Base-by-base conservation (phyloP, 202 grass and related monocot genomes). In the Panicum virgatum region DNA sequence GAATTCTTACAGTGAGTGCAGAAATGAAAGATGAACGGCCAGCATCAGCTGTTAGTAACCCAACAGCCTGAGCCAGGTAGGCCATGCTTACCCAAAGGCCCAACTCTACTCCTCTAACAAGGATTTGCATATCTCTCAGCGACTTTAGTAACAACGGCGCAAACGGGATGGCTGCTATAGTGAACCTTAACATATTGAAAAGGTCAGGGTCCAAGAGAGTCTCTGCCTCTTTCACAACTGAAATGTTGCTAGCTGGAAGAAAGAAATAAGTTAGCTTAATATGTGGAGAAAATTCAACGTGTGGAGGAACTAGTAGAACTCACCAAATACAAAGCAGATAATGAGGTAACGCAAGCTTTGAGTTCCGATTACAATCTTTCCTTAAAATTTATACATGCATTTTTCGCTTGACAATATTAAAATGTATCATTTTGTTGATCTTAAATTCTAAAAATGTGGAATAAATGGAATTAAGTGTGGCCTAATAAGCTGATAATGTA, bases 101-200 rank as follows among this genome's bases (percentile, higher is more conserved):
- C 68, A 99, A 62, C 66, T 99, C 96, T 81, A 96, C 23, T 53
- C 96, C 96, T 26, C 65, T 83, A 50, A 86, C 47, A 78, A 89
- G 54, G 48, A 50, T 88, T 73, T 93, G 79, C 38, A 80, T 64
- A 66, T 98, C 92, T 44, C 68, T 80, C 26, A 72, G 45, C 37
- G 80, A 80, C 66, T 83, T 93, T 42, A 93, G 59, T 36, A 99
- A 70, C 76, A 89, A 77, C 0, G 96, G 92, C 36, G 81, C 76
- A 73, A 99, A 96, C 38, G 92, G 96, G 43, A 96, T 50, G 44
- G 87, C 92, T 6, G 90, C 81, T 40, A 98, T 78, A 60, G 50
- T 83, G 87, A 98, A 98, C 23, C 96, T 87, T 72, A 98, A 66
- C 85, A 93, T 79, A 59, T 93, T 96, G 89, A 98, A 98, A 77